Percentiles rank a stretch among this genome's conserved stretches.
phyloP scores from a whole-genome alignment of 768 basidiomycete species.

The Termitomyces sp. region DNA sequence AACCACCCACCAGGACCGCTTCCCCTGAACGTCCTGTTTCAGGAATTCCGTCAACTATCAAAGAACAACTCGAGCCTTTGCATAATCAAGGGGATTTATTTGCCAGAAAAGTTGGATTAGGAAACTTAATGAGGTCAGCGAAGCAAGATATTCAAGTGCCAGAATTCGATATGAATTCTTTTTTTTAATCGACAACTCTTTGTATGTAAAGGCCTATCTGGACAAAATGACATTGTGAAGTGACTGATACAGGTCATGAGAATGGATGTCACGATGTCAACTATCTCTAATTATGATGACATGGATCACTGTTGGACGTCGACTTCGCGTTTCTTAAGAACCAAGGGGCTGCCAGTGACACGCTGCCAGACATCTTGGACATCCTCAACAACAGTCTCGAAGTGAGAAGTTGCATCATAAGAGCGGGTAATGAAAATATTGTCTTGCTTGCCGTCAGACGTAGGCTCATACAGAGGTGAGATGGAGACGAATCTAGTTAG shows the following conservation, averaged over 20 bases:
- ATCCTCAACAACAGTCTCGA: slow-evolving; percentile 97
- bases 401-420: slow-evolving; percentile 98
- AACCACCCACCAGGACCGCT: slow-evolving; percentile 48
- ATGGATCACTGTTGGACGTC: slow-evolving; percentile 45
- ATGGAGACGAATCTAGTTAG: slow-evolving; percentile 79
- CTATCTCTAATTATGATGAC: background rate
- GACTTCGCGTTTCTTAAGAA: slow-evolving; percentile 82
- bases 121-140: slow-evolving; percentile 84
- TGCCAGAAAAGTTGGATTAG: slow-evolving; percentile 68
- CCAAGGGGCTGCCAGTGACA: slow-evolving; percentile 69
- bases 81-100: slow-evolving; percentile 54
- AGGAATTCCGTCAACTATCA: slow-evolving; percentile 14
- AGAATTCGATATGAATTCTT: slow-evolving; percentile 84
- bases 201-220: background rate
- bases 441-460: slow-evolving; percentile 72
- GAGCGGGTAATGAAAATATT: slow-evolving; percentile 97
- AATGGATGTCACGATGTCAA: background rate
- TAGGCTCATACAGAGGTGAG: slow-evolving; percentile 84
- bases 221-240: slow-evolving; percentile 8
- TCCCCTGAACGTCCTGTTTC: slow-evolving; percentile 35
- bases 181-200: slow-evolving; percentile 36
- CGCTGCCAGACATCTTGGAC: slow-evolving; percentile 96
- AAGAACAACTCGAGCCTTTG: slow-evolving; percentile 22
- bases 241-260: background rate
- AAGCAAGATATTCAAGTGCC: slow-evolving; percentile 82